These are phyloP conservation scores for Suillus americanus DNA, from an alignment of 768 basidiomycete species.

Conservation along the genomic window DNA sequence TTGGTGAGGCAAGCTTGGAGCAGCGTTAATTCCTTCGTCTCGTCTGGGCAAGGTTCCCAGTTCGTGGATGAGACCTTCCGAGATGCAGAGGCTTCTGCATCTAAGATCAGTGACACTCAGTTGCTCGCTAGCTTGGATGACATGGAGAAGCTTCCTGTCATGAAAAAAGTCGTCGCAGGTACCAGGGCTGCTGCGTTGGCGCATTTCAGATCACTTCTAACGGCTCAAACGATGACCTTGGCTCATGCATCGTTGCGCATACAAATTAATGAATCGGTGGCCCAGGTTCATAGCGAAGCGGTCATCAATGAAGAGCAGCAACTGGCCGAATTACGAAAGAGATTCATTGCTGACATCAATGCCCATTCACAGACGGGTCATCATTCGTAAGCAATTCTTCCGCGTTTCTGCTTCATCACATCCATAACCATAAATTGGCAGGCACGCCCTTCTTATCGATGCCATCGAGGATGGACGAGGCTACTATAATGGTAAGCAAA, in stretches of 20 bases:
- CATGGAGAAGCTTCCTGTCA: constrained; percentile 5
- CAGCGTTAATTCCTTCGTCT: not conserved
- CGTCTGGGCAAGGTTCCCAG: not conserved
- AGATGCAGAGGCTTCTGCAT: not conserved
- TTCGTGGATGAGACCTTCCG: constrained; percentile 9
- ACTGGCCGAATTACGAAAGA: constrained; percentile 9
- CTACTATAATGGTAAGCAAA: not conserved
- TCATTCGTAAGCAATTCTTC: constrained; percentile 11
- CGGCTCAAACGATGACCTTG: not conserved
- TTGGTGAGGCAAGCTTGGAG: not conserved
- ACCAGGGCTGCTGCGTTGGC: not conserved
- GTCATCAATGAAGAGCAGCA: constrained; percentile 14
- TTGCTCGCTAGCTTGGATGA: constrained; percentile 14
- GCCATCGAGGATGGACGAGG: not conserved
- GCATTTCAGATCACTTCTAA: not conserved
- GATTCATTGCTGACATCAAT: constrained; percentile 22
- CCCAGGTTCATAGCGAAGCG: constrained; percentile 5
- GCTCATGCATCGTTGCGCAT: constrained; percentile 10
- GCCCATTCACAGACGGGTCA: constrained; percentile 3
- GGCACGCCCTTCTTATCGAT: constrained; percentile 9
- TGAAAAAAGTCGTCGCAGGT: constrained; percentile 2
- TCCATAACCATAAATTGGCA: not conserved
- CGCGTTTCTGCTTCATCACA: not conserved
- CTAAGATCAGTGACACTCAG: constrained; percentile 10
- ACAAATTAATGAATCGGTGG: constrained; percentile 2